Percentiles rank a stretch among this genome's conserved stretches.
phyloP scores from a whole-genome alignment of 352 stramenopile genomes.

The Pythium catenulatum region DNA sequence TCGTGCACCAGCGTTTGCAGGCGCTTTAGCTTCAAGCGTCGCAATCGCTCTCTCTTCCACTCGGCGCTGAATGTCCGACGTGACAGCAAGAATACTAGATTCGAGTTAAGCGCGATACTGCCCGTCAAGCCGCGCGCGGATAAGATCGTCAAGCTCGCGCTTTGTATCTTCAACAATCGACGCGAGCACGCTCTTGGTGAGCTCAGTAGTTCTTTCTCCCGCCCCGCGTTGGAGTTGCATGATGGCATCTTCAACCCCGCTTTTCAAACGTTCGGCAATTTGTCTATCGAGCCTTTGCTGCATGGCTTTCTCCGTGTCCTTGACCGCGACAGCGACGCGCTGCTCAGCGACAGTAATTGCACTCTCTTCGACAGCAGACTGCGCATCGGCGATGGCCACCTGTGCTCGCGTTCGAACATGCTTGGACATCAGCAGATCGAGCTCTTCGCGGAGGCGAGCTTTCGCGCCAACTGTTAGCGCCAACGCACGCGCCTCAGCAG shows the following conservation, averaged over 20 bases:
- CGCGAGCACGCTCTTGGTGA: background rate
- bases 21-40: too few relatives aligned
- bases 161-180: background rate
- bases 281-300: background rate
- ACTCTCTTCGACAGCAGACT: background rate
- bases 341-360: background rate
- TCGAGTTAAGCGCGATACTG: too few relatives aligned
- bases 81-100: background rate
- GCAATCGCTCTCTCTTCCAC: background rate
- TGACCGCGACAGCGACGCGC: background rate
- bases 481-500: too few relatives aligned
- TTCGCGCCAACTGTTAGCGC: too few relatives aligned
- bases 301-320: background rate
- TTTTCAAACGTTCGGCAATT: background rate
- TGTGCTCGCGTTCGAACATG: background rate
- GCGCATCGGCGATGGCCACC: background rate
- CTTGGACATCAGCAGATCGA: background rate
- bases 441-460: background rate
- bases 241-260: background rate
- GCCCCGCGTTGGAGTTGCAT: background rate
- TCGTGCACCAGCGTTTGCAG: too few relatives aligned
- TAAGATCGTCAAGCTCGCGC: background rate
- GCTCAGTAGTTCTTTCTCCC: background rate
- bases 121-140: background rate
- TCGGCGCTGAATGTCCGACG: background rate